Evolutionary conservation across 2,329 filamentous ascomycete genomes (phyloP), one percentile per base, ranked within the genome.

Genomic region (Lachnellula cervina): DNA sequence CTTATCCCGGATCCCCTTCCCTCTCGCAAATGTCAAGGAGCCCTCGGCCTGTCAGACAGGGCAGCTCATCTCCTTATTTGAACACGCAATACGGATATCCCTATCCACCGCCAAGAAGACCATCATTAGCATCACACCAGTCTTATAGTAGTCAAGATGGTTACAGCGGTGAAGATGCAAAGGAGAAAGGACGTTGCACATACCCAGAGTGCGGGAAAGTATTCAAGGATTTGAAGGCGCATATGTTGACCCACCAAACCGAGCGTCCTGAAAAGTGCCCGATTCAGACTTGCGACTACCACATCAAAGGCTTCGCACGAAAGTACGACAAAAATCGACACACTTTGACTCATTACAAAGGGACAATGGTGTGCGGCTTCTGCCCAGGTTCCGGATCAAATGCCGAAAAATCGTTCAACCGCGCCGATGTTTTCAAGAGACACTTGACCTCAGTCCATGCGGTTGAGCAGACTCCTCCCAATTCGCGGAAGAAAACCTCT

Each of bases 281-380:
- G 0, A 97, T 97, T 57, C 80, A 87, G 54, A 92, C 87, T 2
- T 97, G 93, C 76, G 91, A 97, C 67, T 97, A 97, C 70, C 89
- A 97, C 72, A 80, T 82, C 64, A 97, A 97, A 72, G 93, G 93
- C 0, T 97, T 97, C 68, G 93, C 93, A 3, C 82, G 93, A 59
- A 97, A 97, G 72, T 99, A 97, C 70, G 94, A 97, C 76, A 97
- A 97, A 79, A 97, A 97, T 72, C 80, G 94, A 13, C 94, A 99
- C 70, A 96, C 93, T 1, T 75, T 97, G 61, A 97, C 93, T 2
- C 94, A 97, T 70, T 99, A 97, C 78, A 96, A 96, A 72, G 93
- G 93, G 8, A 97, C 90, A 14, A 97, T 97, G 91, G 88, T 96
- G 7, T 99, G 94, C 67, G 92, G 92, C 5, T 97, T 97, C 73